Conservation (phyloP, 2,329 filamentous ascomycete species). For the Aspergillus ruber region DNA sequence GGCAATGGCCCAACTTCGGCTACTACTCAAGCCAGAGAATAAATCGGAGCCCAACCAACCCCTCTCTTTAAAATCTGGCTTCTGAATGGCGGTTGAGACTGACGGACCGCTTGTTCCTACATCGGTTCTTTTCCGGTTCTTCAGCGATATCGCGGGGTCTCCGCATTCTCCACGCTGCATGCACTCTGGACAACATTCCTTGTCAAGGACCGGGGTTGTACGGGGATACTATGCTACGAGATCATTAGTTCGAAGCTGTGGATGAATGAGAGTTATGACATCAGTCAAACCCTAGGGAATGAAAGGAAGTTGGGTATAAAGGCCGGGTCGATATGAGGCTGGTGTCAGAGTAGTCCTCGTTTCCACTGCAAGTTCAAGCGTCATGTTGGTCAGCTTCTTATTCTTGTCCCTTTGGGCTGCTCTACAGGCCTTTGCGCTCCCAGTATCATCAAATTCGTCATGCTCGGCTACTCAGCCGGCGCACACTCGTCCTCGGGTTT, state of each 20-base stretch:
- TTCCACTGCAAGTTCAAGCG: not conserved
- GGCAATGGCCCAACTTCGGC: not conserved
- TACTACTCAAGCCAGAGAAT: not conserved
- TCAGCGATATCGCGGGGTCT: not conserved
- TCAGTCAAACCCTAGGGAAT: too few relatives aligned
- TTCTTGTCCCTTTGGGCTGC: not conserved
- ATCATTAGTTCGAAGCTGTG: too few relatives aligned
- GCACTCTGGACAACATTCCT: too few relatives aligned
- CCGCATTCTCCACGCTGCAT: not conserved
- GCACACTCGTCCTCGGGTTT: constrained; percentile 23
- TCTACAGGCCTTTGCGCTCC: not conserved
- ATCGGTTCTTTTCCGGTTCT: too few relatives aligned
- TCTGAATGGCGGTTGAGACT: too few relatives aligned
- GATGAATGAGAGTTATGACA: too few relatives aligned
- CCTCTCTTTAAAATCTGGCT: too few relatives aligned
- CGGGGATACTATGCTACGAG: too few relatives aligned
- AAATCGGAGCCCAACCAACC: too few relatives aligned
- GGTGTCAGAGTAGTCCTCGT: not conserved
- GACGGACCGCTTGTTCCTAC: too few relatives aligned
- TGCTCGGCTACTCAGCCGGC: not conserved
- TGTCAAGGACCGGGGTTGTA: too few relatives aligned
- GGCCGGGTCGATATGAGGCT: not conserved
- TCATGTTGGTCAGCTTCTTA: not conserved
- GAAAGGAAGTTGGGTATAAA: not conserved
- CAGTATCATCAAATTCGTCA: not conserved